Percentiles rank a stretch among this genome's conserved stretches.
Conservation (phyloP, 208 protist genomes). For the Crithidia thermophila region DNA sequence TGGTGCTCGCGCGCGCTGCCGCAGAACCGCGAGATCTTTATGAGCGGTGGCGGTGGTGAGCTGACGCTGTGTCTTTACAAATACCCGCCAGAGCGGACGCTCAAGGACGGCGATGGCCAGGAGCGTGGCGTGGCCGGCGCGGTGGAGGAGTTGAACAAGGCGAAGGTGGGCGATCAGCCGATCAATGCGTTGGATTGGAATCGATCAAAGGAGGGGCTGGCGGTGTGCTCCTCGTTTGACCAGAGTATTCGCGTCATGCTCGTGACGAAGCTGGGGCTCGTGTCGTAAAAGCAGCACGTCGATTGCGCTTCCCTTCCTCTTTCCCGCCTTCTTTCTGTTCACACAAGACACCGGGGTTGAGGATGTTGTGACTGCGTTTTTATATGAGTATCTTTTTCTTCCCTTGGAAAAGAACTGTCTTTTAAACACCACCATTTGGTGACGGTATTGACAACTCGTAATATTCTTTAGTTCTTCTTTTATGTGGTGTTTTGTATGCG, state of each 20-base stretch:
- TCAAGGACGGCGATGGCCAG: slow-evolving; percentile 73
- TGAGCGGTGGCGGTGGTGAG: slow-evolving; percentile 87
- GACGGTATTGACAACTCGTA: too few species aligned
- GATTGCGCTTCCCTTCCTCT: not conserved
- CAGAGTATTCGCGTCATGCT: slow-evolving; percentile 88
- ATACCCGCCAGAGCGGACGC: slow-evolving; percentile 84
- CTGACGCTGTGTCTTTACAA: slow-evolving; percentile 89
- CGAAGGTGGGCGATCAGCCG: slow-evolving; percentile 85
- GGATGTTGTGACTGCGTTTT: not conserved
- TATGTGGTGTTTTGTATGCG: too few species aligned
- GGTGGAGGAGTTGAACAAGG: slow-evolving; percentile 84
- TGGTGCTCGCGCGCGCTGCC: slow-evolving; percentile 89
- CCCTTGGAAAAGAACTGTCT: too few species aligned
- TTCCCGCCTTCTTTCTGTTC: not conserved
- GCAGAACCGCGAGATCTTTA: slow-evolving; percentile 93
- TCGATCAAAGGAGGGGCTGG: slow-evolving; percentile 74
- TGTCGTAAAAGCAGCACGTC: slow-evolving; percentile 37
- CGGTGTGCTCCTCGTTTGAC: slow-evolving; percentile 86
- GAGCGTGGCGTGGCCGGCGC: slow-evolving; percentile 77
- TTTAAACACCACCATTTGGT: too few species aligned
- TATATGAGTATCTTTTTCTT: not conserved
- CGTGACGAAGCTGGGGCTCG: slow-evolving; percentile 77
- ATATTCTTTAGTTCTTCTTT: too few species aligned
- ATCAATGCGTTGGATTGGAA: slow-evolving; percentile 91
- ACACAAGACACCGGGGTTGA: not conserved